Percentiles rank a stretch among this genome's conserved stretches.
Evolutionary conservation across 805 yeast genomes (phyloP).

Genomic region (Zygotorulaspora chibaensis): DNA sequence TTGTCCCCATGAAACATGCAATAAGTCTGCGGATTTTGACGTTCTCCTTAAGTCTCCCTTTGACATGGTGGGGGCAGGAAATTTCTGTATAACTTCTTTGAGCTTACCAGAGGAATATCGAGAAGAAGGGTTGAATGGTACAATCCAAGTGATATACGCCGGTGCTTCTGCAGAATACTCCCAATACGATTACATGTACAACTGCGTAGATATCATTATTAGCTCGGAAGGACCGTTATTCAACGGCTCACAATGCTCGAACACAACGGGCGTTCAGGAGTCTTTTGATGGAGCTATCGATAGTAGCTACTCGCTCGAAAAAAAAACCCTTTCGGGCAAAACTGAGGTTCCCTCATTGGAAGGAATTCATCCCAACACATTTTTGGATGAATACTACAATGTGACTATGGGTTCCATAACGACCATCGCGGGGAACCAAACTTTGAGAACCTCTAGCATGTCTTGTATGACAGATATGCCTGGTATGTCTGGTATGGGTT

Average conservation of each 20-base stretch:
- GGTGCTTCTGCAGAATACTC: slow-evolving; percentile 17
- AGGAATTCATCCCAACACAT: background rate
- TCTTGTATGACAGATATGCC: background rate
- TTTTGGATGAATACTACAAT: background rate
- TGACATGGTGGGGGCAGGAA: slow-evolving; percentile 23
- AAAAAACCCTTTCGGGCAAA: background rate
- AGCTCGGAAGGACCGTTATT: slow-evolving; percentile 25
- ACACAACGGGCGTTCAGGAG: slow-evolving; percentile 12
- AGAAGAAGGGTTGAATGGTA: slow-evolving; percentile 23
- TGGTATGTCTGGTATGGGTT: background rate
- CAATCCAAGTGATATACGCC: slow-evolving; percentile 29
- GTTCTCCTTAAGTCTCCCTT: slow-evolving; percentile 24
- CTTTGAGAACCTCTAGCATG: background rate
- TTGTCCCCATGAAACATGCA: slow-evolving; percentile 25
- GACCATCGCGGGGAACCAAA: background rate
- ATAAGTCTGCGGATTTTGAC: slow-evolving; percentile 23
- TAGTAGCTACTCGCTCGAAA: background rate
- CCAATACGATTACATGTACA: slow-evolving; percentile 26
- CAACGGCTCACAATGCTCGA: slow-evolving; percentile 29
- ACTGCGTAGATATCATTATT: slow-evolving; percentile 31
- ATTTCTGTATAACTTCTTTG: slow-evolving; percentile 30
- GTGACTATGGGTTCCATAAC: background rate
- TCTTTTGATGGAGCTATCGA: background rate
- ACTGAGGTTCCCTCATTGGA: too few species aligned
- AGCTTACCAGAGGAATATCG: slow-evolving; percentile 21